These are phyloP conservation scores for Circinella umbellata DNA, from an alignment of 371 early-diverging fungal genomes.

Conservation along the genomic window DNA sequence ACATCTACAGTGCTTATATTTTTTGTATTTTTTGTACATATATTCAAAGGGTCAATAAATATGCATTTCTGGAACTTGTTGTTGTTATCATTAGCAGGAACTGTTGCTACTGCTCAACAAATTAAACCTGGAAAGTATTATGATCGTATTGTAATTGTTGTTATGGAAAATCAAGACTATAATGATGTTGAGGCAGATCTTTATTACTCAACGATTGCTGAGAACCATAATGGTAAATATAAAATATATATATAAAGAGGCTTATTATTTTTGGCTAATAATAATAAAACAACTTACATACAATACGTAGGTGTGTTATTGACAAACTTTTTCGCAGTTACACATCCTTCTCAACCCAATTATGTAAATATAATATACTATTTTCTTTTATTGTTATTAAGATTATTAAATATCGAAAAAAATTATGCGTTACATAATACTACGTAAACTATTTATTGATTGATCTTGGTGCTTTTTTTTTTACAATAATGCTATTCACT, in stretches of 20 bases:
- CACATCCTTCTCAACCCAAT: conserved; percentile 41
- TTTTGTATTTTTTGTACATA: too few relatives aligned
- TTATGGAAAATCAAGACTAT: conserved; percentile 49
- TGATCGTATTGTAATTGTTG: conserved; percentile 45
- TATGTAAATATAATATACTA: conserved; percentile 18
- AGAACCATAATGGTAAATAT: conserved; percentile 29
- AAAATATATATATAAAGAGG: neutral
- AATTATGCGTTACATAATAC: too few relatives aligned
- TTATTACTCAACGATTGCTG: conserved; percentile 36
- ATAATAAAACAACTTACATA: too few relatives aligned
- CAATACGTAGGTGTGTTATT: conserved; percentile 20
- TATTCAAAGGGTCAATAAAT: too few relatives aligned
- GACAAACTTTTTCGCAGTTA: conserved; percentile 54
- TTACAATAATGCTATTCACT: too few relatives aligned
- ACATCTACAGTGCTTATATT: too few relatives aligned
- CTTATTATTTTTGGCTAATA: neutral
- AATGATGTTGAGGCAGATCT: conserved; percentile 30
- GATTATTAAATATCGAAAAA: too few relatives aligned
- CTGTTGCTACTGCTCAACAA: neutral
- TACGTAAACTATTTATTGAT: too few relatives aligned
- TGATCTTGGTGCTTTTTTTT: too few relatives aligned
- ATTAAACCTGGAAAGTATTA: conserved; percentile 33
- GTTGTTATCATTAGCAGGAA: neutral
- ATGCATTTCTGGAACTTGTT: neutral
- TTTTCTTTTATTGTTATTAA: too few relatives aligned